Evolutionary conservation across 2,329 filamentous ascomycete genomes (phyloP).

Genomic region (Alternaria sp.): DNA sequence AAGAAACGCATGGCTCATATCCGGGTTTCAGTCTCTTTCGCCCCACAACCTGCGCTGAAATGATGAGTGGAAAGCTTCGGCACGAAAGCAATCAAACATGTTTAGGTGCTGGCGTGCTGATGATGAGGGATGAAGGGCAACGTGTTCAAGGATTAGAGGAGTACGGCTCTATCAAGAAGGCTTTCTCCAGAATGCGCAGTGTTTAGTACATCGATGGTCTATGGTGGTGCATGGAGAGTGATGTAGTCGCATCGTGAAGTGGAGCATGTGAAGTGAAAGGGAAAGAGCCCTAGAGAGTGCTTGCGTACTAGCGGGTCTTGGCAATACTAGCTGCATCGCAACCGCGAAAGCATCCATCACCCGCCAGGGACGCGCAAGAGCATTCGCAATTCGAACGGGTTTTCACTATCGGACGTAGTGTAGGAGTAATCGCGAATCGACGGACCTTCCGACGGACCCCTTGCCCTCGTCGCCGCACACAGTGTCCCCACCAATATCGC

Average conservation of each 20-base stretch:
- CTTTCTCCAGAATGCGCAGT: background rate
- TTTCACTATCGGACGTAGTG: constrained; percentile 14
- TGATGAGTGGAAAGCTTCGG: background rate
- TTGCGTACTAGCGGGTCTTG: constrained; percentile 24
- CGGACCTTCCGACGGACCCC: constrained; percentile 4
- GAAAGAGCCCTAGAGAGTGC: constrained; percentile 1
- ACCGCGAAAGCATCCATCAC: constrained; percentile 35
- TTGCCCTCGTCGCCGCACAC: constrained; percentile 10
- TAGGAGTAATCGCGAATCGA: constrained; percentile 15
- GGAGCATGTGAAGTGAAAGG: constrained; percentile 8
- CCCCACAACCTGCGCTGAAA: background rate
- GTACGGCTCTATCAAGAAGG: too few relatives aligned
- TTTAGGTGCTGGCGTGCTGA: background rate
- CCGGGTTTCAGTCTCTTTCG: background rate
- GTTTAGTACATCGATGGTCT: background rate
- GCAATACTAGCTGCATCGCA: constrained; percentile 30
- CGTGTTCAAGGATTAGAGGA: background rate
- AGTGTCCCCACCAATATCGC: constrained; percentile 19
- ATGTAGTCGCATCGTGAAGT: background rate
- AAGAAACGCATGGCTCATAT: background rate
- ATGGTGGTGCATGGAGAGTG: background rate
- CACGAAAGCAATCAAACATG: background rate
- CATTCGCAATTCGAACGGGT: constrained; percentile 23
- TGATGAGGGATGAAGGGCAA: background rate
- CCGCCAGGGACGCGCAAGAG: constrained; percentile 39